These are phyloP conservation scores for Nakataea oryzae DNA, from an alignment of 2,329 filamentous ascomycete genomes.

Conservation along the genomic window DNA sequence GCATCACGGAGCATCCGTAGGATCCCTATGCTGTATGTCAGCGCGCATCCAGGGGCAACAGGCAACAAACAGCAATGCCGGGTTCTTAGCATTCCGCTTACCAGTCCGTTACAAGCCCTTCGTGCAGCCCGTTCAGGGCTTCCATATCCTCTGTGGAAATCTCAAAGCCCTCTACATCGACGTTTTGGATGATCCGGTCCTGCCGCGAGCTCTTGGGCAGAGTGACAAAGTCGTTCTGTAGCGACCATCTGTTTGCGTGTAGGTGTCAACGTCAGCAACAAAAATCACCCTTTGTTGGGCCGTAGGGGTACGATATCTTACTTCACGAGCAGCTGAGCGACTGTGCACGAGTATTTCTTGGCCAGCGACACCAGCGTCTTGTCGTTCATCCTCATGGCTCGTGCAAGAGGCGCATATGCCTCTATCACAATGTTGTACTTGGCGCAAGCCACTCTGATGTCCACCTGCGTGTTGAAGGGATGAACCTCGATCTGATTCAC, in stretches of 20 bases:
- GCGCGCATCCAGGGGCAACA: background rate
- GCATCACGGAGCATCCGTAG: conserved; percentile 3
- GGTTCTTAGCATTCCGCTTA: conserved; percentile 17
- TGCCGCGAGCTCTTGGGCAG: conserved; percentile 61
- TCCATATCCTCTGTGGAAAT: conserved; percentile 55
- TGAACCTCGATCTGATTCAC: conserved; percentile 79
- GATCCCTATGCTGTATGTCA: background rate
- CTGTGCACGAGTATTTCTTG: conserved; percentile 51
- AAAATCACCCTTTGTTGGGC: background rate
- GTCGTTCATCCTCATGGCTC: conserved; percentile 60
- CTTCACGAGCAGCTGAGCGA: conserved; percentile 56
- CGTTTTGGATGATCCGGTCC: conserved; percentile 56
- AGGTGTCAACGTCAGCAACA: background rate
- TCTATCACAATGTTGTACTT: conserved; percentile 60
- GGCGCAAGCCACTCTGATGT: conserved; percentile 57
- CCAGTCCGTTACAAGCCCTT: conserved; percentile 64
- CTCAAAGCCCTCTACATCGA: conserved; percentile 45
- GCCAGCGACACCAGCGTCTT: conserved; percentile 50
- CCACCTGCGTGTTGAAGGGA: conserved; percentile 65
- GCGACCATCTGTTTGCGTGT: conserved; percentile 48
- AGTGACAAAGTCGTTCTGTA: conserved; percentile 64
- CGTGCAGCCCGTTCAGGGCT: conserved; percentile 54
- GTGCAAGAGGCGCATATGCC: conserved; percentile 70
- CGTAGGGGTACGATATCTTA: conserved; percentile 11
- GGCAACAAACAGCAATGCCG: background rate